Base-by-base conservation (phyloP, 495 filamentous ascomycete genomes). In the Aspergillus ellipticus region DNA sequence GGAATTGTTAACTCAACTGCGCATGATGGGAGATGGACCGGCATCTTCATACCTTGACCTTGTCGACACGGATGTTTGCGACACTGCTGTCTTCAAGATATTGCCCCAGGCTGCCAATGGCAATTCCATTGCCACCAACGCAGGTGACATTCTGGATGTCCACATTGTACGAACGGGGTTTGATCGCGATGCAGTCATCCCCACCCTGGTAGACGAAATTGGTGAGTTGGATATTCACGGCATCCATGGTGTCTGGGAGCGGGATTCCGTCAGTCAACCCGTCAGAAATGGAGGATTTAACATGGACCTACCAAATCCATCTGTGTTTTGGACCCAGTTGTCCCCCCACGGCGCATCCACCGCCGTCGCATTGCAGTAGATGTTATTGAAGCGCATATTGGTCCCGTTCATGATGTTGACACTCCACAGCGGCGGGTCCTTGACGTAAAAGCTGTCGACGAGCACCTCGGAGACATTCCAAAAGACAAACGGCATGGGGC, bases 261-360 rank as follows among this genome's bases (percentile, higher is more conserved):
- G 3, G 26, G 54, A 16, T 48, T 16, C 45, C 6, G 22, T n/a
- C 15, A 7, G 28, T 48, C 6, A 4, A 13, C 15, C 16, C 19
- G 8, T n/a, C 29, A 20, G 3, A 0, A 6, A n/a, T 3, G 22
- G 15, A 7, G 21, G 22, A 2, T n/a, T 2, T 22, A 11, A 29
- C 5, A 48, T 2, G 11, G 6, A 13, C 65, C 45, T 56, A 76
- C 72, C 70, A 51, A 82, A 79, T 17, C 80, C 80, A 59, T 83
- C 81, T 0, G 80, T 84, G 58, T 84, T 84, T 59, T 82, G 79
- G 8, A 82, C 80, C 79, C 78, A 82, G 53, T 84, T 82, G 4
- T 58, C 56, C 1, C 80, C 79, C 15, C 70, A 76, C 10, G 79
- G 80, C 6, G 79, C 81, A 48, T 78, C 57, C 0, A 75, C 63